Evolutionary conservation across 2,329 filamentous ascomycete species (phyloP).

Genomic region (Cladosporium austrohemisphaericum): DNA sequence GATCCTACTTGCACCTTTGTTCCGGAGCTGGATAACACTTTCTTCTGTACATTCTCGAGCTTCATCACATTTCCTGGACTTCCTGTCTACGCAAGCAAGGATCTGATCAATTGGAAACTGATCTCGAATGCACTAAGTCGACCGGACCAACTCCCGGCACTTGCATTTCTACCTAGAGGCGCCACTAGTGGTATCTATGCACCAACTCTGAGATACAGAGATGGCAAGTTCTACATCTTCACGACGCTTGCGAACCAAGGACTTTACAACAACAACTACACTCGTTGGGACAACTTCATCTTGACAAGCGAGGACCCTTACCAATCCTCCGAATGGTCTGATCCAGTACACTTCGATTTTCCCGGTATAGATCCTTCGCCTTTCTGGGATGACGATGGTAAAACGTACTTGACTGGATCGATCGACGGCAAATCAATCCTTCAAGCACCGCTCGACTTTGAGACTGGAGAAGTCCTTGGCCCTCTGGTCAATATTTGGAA

Average conservation of each 20-base stretch:
- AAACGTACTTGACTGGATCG: constrained; percentile 44
- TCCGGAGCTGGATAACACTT: constrained; percentile 43
- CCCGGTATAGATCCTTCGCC: constrained; percentile 52
- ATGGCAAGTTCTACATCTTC: constrained; percentile 39
- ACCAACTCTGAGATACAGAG: constrained; percentile 37
- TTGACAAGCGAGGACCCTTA: constrained; percentile 44
- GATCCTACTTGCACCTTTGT: constrained; percentile 45
- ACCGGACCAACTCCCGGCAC: constrained; percentile 35
- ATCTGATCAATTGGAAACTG: constrained; percentile 41
- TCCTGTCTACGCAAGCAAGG: constrained; percentile 41
- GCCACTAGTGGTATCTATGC: constrained; percentile 41
- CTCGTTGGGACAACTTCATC: constrained; percentile 43
- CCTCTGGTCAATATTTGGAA: constrained; percentile 34
- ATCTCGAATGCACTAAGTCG: constrained; percentile 34
- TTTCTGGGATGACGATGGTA: constrained; percentile 56
- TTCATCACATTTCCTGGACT: constrained; percentile 45
- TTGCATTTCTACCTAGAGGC: constrained; percentile 32
- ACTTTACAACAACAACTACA: constrained; percentile 26
- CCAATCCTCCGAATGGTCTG: constrained; percentile 43
- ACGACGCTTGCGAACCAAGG: constrained; percentile 30
- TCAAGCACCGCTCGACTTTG: constrained; percentile 31
- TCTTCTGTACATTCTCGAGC: constrained; percentile 43
- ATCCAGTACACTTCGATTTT: constrained; percentile 46
- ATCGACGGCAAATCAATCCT: constrained; percentile 26
- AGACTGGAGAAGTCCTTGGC: constrained; percentile 31